Evolutionary conservation across 441 rosid species (phyloP), one percentile per base, ranked within the genome.

Genomic region (Rhodomyrtus psidioides): DNA sequence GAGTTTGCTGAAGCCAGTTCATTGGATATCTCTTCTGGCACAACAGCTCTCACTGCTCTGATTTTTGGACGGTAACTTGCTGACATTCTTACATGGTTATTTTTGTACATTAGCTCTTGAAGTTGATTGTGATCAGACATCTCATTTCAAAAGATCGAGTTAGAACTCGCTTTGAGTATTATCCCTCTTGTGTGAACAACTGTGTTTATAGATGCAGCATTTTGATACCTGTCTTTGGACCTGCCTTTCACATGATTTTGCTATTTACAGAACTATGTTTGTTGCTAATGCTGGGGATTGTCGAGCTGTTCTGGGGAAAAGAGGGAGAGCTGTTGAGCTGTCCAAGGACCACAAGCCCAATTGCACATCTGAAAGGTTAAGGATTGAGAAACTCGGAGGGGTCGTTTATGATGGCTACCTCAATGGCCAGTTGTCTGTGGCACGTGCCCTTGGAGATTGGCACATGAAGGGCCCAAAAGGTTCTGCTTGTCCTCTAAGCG

Each of bases 391-490:
- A 76, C 92, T 95, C 55, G 97, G 98, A 21, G 98, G 97, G 75
- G 95, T 94, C 60, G 93, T 96, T 59, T 96, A 96, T 79, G 98
- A 96, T 88, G 98, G 98, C 21, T 96, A 96, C 88, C 97, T 96
- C 24, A 95, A 96, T 82, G 98, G 98, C 55, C 98, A 95, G 54
- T 92, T 96, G 90, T 94, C 98, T 76, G 98, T 95, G 44, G 93
- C 98, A 30, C 96, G 98, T 27, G 98, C 98, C 58, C 90, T 96
- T 5, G 98, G 98, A 83, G 98, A 96, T 88, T 96, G 98, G 98
- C 97, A 96, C 91, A 95, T 96, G 96, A 95, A 96, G 92, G 93
- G 93, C 55, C 54, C 95, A 49, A 96, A 91, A 90, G 98, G 98
- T 85, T 92, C 96, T 30, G 95, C 92, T 10, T 93, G 93, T 83